Percentiles rank a stretch among this genome's conserved stretches.
Evolutionary conservation across 1,284 basidiomycete genomes (phyloP).

Genomic region (Sporisorium reilianum): DNA sequence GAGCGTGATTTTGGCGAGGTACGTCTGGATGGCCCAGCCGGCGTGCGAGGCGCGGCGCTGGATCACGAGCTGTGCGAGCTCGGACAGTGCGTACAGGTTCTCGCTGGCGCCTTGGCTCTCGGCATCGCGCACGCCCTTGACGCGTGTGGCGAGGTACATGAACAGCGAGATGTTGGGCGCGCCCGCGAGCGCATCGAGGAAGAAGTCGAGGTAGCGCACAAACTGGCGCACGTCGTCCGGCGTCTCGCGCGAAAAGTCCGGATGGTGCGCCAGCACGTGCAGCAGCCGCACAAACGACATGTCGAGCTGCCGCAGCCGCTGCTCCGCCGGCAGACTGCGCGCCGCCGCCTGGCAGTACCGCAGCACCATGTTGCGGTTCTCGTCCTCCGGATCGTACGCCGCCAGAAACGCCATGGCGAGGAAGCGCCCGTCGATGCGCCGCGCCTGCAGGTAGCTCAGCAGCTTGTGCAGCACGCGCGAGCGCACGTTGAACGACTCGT

Average conservation of each 20-base stretch:
- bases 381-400: slow-evolving; percentile 87
- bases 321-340: slow-evolving; percentile 23
- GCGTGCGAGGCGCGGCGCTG: slow-evolving; percentile 77
- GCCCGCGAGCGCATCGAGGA: slow-evolving; percentile 80
- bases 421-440: slow-evolving; percentile 79
- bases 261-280: slow-evolving; percentile 90
- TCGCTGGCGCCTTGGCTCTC: slow-evolving; percentile 45
- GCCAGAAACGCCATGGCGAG: slow-evolving; percentile 88
- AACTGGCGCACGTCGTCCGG: slow-evolving; percentile 76
- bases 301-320: slow-evolving; percentile 74
- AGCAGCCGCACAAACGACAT: slow-evolving; percentile 85
- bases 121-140: slow-evolving; percentile 86
- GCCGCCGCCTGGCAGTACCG: slow-evolving; percentile 32
- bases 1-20: slow-evolving; percentile 83
- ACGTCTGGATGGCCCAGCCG: slow-evolving; percentile 82
- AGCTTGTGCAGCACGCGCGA: slow-evolving; percentile 82
- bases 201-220: slow-evolving; percentile 82
- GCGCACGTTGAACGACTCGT: slow-evolving; percentile 88
- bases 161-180: slow-evolving; percentile 84
- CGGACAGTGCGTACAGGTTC: slow-evolving; percentile 89
- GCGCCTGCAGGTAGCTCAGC: slow-evolving; percentile 75
- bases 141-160: slow-evolving; percentile 82
- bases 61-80: slow-evolving; percentile 88
- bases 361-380: slow-evolving; percentile 56
- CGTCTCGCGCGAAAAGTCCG: slow-evolving; percentile 83